These are phyloP conservation scores for Pleochaeta shiraiana DNA, from an alignment of 2,329 filamentous ascomycete genomes.

Conservation along the genomic window DNA sequence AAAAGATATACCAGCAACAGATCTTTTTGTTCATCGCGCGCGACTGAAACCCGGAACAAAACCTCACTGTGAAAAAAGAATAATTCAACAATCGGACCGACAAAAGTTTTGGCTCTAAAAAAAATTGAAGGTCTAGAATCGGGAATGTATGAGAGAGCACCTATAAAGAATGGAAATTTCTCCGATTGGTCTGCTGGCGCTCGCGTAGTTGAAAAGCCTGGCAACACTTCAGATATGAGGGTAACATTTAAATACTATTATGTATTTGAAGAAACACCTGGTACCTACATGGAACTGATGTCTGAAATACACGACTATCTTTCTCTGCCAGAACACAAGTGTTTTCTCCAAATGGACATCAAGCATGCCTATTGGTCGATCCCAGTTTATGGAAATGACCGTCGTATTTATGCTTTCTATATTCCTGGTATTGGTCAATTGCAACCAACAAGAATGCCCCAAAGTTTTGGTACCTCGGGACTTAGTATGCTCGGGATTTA, in stretches of 20 bases:
- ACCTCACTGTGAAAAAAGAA: neutral
- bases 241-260: conserved; percentile 5
- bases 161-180: neutral
- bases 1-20: neutral
- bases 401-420: neutral
- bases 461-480: neutral
- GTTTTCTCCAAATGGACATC: neutral
- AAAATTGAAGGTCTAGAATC: neutral
- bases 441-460: neutral
- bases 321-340: neutral
- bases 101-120: neutral
- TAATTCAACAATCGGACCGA: neutral
- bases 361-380: neutral
- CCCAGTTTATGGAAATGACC: neutral
- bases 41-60: neutral
- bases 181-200: neutral
- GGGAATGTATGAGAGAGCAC: neutral
- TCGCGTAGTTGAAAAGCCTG: neutral
- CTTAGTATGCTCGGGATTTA: too few species aligned
- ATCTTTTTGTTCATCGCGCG: neutral
- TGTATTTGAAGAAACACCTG: neutral
- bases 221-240: neutral
- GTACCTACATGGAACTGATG: neutral
- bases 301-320: neutral
- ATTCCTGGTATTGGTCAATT: neutral